Conservation (phyloP, 768 basidiomycete species). For the Pleurotus platypus region DNA sequence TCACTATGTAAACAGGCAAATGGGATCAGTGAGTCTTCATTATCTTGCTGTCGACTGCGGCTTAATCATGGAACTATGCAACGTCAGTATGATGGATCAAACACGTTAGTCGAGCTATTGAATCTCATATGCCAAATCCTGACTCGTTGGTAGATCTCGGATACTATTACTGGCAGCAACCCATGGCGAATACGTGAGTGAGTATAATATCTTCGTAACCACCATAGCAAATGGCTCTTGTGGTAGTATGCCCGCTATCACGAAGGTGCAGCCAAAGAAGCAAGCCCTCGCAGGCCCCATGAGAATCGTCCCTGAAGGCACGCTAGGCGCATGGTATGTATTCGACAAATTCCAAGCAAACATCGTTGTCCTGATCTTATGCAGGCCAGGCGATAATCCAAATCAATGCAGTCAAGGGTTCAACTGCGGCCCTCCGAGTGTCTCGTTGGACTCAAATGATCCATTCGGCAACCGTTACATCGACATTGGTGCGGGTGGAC, state of each 20-base stretch:
- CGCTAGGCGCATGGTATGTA: conserved; percentile 52
- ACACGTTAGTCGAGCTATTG: conserved; percentile 36
- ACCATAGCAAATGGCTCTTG: neutral
- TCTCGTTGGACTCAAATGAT: conserved; percentile 56
- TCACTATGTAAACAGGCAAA: conserved; percentile 36
- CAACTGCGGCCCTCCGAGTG: conserved; percentile 44
- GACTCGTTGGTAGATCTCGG: conserved; percentile 37
- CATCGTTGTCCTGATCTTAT: neutral
- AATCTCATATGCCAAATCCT: neutral
- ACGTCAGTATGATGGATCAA: conserved; percentile 65
- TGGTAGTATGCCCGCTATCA: conserved; percentile 48
- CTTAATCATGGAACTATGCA: neutral
- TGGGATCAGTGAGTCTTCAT: conserved; percentile 52
- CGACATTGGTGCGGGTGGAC: conserved; percentile 61
- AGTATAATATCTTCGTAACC: neutral
- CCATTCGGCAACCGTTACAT: conserved; percentile 51
- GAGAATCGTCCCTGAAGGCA: conserved; percentile 61
- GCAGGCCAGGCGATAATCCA: conserved; percentile 64
- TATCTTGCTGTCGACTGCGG: neutral
- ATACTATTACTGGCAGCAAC: conserved; percentile 73
- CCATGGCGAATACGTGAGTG: conserved; percentile 56
- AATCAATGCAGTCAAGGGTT: conserved; percentile 51
- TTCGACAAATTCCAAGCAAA: neutral
- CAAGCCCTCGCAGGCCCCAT: conserved; percentile 59
- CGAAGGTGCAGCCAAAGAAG: conserved; percentile 50